Percentiles rank a stretch among this genome's conserved stretches.
Evolutionary conservation across 306 rosid genomes (phyloP).

Genomic region (Sindora glabra): DNA sequence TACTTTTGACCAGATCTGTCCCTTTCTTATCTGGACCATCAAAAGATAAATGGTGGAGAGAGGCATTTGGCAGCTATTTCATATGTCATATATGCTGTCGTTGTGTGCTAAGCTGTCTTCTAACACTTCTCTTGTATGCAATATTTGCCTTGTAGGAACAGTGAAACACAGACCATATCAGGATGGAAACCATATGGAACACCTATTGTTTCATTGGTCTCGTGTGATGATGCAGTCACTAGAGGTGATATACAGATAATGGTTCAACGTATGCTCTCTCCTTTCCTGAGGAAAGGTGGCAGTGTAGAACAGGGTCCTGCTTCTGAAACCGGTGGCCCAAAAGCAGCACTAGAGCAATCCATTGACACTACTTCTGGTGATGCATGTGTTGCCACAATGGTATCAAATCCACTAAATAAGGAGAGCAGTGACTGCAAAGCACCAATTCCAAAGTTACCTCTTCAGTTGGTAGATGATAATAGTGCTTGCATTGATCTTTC

Average conservation of each 20-base stretch:
- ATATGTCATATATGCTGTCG: not conserved
- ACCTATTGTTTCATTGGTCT: constrained; percentile 63
- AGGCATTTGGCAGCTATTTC: not conserved
- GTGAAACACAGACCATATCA: constrained; percentile 48
- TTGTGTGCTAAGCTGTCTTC: constrained; percentile 3
- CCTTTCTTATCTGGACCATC: not conserved
- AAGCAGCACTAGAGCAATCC: constrained; percentile 29
- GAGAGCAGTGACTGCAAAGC: constrained; percentile 39
- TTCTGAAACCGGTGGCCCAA: constrained; percentile 39
- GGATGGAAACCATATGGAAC: constrained; percentile 87
- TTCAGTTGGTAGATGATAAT: constrained; percentile 67
- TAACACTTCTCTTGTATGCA: not conserved
- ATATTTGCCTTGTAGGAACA: constrained; percentile 36
- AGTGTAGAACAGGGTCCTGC: constrained; percentile 30
- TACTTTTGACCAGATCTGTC: not conserved
- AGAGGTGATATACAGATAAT: constrained; percentile 60
- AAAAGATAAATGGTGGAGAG: not conserved
- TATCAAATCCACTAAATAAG: constrained; percentile 38
- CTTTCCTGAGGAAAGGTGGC: constrained; percentile 53
- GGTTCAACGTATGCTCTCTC: constrained; percentile 60
- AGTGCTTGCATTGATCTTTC: constrained; percentile 73
- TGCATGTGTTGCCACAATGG: constrained; percentile 23
- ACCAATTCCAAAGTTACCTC: constrained; percentile 47
- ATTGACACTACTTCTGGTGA: constrained; percentile 23
- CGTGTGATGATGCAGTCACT: constrained; percentile 59